Evolutionary conservation across 257 asterid species (phyloP).

Genomic region (Solanum sitiens): DNA sequence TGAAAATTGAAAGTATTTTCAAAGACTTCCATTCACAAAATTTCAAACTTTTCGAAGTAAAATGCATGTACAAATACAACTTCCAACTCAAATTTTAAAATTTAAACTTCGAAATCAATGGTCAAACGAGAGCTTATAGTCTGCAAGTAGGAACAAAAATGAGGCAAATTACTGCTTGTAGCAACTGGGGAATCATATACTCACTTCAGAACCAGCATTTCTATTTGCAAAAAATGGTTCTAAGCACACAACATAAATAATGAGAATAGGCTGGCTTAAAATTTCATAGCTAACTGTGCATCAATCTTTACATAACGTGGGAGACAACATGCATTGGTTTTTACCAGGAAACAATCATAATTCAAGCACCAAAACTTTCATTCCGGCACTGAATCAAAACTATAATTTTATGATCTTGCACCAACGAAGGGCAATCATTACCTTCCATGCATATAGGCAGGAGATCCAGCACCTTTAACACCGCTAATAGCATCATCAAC

Average conservation of each 20-base stretch:
- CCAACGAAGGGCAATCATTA: conserved; percentile 12
- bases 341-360: not conserved
- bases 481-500: conserved; percentile 61
- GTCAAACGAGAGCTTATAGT: not conserved
- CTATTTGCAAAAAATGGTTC: not conserved
- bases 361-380: not conserved
- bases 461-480: conserved; percentile 55
- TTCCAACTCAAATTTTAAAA: not conserved
- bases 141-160: not conserved
- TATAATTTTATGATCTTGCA: not conserved
- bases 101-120: not conserved
- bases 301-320: not conserved
- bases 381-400: not conserved
- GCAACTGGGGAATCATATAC: not conserved
- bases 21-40: not conserved
- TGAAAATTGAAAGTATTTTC: not conserved
- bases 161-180: not conserved
- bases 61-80: not conserved
- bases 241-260: not conserved
- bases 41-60: not conserved
- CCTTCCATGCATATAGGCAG: conserved; percentile 55
- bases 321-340: not conserved
- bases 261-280: not conserved
- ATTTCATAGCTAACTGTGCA: not conserved
- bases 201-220: not conserved